These are phyloP conservation scores for Exophiala calicioides DNA, from an alignment of 2,329 filamentous ascomycete species.

Conservation along the genomic window DNA sequence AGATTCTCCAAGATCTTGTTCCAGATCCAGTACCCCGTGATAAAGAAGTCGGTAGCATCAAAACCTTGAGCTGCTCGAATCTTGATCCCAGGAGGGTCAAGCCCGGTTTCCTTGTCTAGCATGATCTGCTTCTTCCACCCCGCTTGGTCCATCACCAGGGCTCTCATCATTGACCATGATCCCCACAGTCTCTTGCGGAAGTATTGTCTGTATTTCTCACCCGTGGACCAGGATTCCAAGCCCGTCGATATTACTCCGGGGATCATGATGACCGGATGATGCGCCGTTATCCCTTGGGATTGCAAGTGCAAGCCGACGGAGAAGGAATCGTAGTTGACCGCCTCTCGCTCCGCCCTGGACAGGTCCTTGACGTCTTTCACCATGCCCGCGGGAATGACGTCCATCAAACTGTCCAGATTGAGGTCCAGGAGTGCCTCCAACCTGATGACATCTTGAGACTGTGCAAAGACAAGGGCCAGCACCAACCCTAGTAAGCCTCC, in stretches of 20 bases:
- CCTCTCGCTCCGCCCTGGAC: constrained; percentile 83
- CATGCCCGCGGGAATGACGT: constrained; percentile 83
- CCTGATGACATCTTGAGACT: constrained; percentile 84
- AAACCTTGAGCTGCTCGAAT: constrained; percentile 92
- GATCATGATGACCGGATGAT: constrained; percentile 94
- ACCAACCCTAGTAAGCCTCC: constrained; percentile 89
- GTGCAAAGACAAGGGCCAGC: constrained; percentile 86
- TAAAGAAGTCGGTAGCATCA: constrained; percentile 88
- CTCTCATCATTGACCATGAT: constrained; percentile 98
- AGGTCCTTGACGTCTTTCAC: constrained; percentile 83
- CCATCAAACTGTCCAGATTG: constrained; percentile 81
- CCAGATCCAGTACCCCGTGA: constrained; percentile 94
- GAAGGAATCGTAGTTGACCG: constrained; percentile 91
- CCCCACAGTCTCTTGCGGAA: constrained; percentile 96
- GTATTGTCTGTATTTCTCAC: constrained; percentile 79
- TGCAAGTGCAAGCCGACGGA: constrained; percentile 82
- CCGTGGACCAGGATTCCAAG: constrained; percentile 93
- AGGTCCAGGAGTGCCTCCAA: constrained; percentile 69
- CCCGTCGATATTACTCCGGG: constrained; percentile 97
- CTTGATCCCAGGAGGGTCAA: constrained; percentile 89
- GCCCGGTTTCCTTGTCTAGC: constrained; percentile 86
- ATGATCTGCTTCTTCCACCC: constrained; percentile 96
- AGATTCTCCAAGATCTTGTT: constrained; percentile 98
- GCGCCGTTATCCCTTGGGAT: constrained; percentile 74
- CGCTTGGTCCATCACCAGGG: constrained; percentile 88